These are phyloP conservation scores for Lipomyces starkeyi DNA, from an alignment of 805 yeast genomes.

Conservation along the genomic window DNA sequence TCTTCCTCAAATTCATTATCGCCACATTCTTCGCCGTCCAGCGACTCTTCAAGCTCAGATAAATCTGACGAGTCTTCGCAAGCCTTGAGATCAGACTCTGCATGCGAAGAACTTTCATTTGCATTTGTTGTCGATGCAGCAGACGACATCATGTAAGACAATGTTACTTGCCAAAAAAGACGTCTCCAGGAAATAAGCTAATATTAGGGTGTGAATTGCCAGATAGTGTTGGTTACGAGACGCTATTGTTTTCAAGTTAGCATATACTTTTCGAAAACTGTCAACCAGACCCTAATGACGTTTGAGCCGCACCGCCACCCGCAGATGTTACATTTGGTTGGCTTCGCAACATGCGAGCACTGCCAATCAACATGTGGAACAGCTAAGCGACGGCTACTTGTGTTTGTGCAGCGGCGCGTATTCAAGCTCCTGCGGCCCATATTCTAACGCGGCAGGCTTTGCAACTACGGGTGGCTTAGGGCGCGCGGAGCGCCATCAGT, in stretches of 20 bases:
- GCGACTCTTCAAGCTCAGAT: slow-evolving; percentile 27
- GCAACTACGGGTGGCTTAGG: too few species aligned
- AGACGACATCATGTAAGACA: background rate
- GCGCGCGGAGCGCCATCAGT: too few species aligned
- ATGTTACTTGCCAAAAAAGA: background rate
- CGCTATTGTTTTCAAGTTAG: background rate
- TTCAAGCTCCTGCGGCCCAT: too few species aligned
- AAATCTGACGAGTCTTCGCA: slow-evolving; percentile 28
- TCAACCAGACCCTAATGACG: background rate
- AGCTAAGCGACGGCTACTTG: too few species aligned
- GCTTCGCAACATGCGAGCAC: too few species aligned
- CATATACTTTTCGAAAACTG: background rate
- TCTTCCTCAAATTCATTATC: background rate
- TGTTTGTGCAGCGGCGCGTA: too few species aligned
- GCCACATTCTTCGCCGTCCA: slow-evolving; percentile 8
- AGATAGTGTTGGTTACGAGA: background rate
- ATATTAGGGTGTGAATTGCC: background rate
- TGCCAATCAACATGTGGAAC: too few species aligned
- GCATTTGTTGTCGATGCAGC: background rate
- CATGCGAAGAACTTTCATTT: background rate
- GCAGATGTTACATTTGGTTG: too few species aligned
- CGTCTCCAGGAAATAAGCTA: background rate
- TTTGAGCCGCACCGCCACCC: background rate
- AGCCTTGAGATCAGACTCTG: background rate
- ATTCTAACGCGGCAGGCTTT: too few species aligned